Base-by-base conservation (phyloP, 139 green algal species). In the Ettlia oleoabundans region DNA sequence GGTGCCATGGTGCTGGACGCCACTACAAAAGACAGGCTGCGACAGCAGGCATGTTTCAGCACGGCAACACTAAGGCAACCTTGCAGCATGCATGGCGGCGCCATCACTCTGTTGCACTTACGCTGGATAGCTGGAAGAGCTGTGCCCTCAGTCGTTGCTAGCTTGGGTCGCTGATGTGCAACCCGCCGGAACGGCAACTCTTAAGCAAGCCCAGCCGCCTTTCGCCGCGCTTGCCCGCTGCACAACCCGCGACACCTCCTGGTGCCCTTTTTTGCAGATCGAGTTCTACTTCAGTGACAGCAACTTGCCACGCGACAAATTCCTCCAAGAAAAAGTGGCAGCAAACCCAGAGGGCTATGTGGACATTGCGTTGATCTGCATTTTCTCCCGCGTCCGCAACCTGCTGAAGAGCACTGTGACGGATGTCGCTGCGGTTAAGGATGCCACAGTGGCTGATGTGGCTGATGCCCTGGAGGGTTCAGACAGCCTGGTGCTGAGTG, bases 261-360 rank as follows among this genome's bases (percentile, higher is more conserved):
- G 15, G 63, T 37, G 1, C 37, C 66, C 35, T 6, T 1, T 53
- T 8, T 26, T 35, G 21, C 89, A 98, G 94, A 81, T 98, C 0
- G 95, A 98, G 85, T 98, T 98, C 65, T 98, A 98, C 80, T 98
- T 98, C 86, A 92, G 87, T 43, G 94, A 98, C 81, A 93, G 86
- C 90, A 98, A 98, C 87, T 82, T 97, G 33, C 93, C 93, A 3
- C 92, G 93, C 51, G 95, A 98, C 81, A 87, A 86, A 63, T 98
- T 98, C 81, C 66, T 98, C 77, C 85, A 84, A 41, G 82, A 89
- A 22, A 85, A 94, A 63, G 86, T 96, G 13, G 64, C 90, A 7
- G 80, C 82, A 18, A 83, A 95, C 63, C 53, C 88, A 3, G 90
- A 96, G n/a, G 91, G 87, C 10, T 93, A 81, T 51, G 93, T 98